A percentile compares a stretch with the other conserved stretches of the same genome.
Conservation (phyloP, 495 filamentous ascomycete species). For the Penicillium samsonianum region DNA sequence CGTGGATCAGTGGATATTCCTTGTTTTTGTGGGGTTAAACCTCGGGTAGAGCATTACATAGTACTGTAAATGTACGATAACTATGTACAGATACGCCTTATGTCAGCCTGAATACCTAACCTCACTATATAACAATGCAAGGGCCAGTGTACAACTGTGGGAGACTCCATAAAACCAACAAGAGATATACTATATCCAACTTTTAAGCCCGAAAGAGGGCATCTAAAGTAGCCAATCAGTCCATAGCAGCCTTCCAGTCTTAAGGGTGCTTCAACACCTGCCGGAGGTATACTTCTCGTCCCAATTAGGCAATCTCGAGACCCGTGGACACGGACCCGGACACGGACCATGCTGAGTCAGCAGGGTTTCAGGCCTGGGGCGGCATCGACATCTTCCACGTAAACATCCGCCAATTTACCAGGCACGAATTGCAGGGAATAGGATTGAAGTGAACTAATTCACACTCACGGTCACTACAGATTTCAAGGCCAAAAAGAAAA, state of each 20-base stretch:
- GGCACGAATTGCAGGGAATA: neutral
- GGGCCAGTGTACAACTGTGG: neutral
- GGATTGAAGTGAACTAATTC: neutral
- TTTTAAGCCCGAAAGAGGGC: too few species aligned
- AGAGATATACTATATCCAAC: neutral
- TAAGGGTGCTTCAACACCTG: neutral
- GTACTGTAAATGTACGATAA: too few species aligned
- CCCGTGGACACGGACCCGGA: neutral
- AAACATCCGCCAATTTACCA: neutral
- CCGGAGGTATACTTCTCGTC: neutral
- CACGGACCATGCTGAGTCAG: conserved; percentile 9
- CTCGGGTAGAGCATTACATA: neutral
- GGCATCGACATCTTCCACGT: neutral
- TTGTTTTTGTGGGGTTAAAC: neutral
- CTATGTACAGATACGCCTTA: too few species aligned
- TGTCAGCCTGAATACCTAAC: too few species aligned
- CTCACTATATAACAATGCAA: too few species aligned
- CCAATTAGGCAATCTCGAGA: neutral
- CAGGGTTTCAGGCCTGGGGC: neutral
- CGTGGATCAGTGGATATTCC: neutral
- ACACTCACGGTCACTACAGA: neutral
- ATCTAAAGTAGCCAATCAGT: neutral
- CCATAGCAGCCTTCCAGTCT: neutral
- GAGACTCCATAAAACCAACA: neutral
- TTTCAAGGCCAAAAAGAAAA: neutral